Base-by-base conservation (phyloP, 2,329 filamentous ascomycete genomes). In the Monascus ruber region DNA sequence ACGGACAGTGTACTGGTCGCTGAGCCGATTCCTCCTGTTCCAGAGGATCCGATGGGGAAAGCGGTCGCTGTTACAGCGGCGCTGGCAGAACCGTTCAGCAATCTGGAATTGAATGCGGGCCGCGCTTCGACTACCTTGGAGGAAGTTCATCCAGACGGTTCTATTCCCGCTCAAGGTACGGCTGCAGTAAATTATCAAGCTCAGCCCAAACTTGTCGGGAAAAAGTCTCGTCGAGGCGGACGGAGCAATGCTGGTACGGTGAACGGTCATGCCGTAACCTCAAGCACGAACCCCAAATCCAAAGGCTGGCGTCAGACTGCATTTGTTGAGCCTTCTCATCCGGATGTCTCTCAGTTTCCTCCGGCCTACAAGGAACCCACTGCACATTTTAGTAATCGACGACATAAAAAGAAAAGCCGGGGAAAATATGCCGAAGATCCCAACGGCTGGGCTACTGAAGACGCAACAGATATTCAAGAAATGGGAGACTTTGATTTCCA, bases 401-500 rank as follows among this genome's bases (percentile, higher is more conserved):
- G 68, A 26, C 69, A 70, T 47, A 68, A 65, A 41, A 67, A 64
- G 44, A 57, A 60, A 44, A 53, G 62, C 61, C 55, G 62, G 47
- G 63, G 64, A 48, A 46, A 53, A 28, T 65, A 69, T 44, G 75
- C 51, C 6, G 72, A 76, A 41, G 68, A 73, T 39, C 63, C 85
- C 33, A 93, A 86, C 57, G 89, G 86, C 3, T 96, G 89, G 88
- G 87, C 85, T 4, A 95, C 89, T 0, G 91, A 95, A 56, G 89
- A 96, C 54, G 88, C 89, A 24, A 95, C 86, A 0, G 91, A 96
- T 56, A 85, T 91, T 24, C 85, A 89, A 63, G 89, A 93, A 56
- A 76, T 91, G 70, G 85, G 84, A 7, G 91, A 96, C 44, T 96
- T 96, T 52, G 89, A 96, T 60, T 96, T 96, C 53, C 81, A 85